These are phyloP conservation scores for Penicillium sp. DNA, from an alignment of 2,329 filamentous ascomycete genomes.

Conservation along the genomic window DNA sequence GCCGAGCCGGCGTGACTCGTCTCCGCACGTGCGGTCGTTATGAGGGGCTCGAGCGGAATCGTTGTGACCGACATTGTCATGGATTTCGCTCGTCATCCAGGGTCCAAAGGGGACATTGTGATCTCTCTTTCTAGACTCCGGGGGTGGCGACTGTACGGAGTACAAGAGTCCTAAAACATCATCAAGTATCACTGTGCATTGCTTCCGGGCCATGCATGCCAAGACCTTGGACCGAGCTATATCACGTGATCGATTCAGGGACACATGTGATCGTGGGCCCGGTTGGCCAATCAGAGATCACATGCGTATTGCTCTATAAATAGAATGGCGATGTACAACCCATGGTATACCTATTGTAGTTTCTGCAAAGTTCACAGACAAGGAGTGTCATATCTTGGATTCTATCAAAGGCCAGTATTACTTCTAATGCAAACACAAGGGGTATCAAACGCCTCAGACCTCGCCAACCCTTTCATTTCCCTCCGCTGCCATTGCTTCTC, in stretches of 20 bases:
- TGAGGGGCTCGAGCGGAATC: constrained; percentile 7
- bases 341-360: not conserved
- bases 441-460: not conserved
- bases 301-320: not conserved
- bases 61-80: constrained; percentile 7
- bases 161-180: not conserved
- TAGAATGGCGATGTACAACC: not conserved
- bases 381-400: not conserved
- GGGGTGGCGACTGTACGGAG: not conserved
- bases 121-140: too few relatives aligned
- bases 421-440: not conserved
- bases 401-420: not conserved
- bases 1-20: constrained; percentile 4
- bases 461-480: not conserved
- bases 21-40: constrained; percentile 4
- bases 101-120: constrained; percentile 1
- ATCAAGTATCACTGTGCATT: not conserved
- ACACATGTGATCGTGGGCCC: not conserved
- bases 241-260: not conserved
- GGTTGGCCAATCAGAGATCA: not conserved
- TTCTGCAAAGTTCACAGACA: not conserved
- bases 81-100: not conserved
- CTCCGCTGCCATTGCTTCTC: constrained; percentile 21
- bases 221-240: not conserved
- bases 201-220: not conserved